These are phyloP conservation scores for Pseudonitzschia multistriata DNA, from an alignment of 108 stramenopile genomes.

Conservation along the genomic window DNA sequence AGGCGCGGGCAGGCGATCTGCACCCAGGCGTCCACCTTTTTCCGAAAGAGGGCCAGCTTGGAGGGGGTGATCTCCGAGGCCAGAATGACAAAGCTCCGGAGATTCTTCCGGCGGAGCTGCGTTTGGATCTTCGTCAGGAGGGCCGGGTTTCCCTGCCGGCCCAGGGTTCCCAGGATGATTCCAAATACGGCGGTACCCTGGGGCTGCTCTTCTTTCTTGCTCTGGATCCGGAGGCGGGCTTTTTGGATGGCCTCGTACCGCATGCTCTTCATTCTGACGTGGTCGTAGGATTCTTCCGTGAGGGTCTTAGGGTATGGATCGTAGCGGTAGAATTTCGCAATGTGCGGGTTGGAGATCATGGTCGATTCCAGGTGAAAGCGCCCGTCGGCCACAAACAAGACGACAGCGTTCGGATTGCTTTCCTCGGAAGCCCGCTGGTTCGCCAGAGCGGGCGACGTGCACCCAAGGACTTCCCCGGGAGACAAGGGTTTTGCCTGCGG, in stretches of 20 bases:
- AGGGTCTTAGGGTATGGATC: conserved; percentile 94
- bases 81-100: conserved; percentile 74
- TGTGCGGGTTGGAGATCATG: conserved; percentile 94
- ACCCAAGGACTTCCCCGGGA: conserved; percentile 96
- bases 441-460: conserved; percentile 86
- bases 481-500: conserved; percentile 92
- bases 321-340: conserved; percentile 85
- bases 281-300: conserved; percentile 91
- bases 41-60: conserved; percentile 76
- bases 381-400: conserved; percentile 97
- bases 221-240: conserved; percentile 11
- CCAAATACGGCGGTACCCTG: conserved; percentile 55
- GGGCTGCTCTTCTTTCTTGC: neutral
- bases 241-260: conserved; percentile 64
- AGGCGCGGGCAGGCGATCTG: conserved; percentile 98
- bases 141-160: conserved; percentile 97
- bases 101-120: conserved; percentile 51
- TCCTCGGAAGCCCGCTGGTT: conserved; percentile 4
- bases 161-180: conserved; percentile 94
- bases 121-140: conserved; percentile 75
- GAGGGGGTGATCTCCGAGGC: conserved; percentile 90
- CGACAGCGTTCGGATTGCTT: conserved; percentile 32
- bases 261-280: conserved; percentile 77
- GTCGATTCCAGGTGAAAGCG: conserved; percentile 98
- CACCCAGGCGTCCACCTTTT: conserved; percentile 87